These are phyloP conservation scores for Dissoconium aciculare DNA, from an alignment of 2,329 filamentous ascomycete genomes.

Conservation along the genomic window DNA sequence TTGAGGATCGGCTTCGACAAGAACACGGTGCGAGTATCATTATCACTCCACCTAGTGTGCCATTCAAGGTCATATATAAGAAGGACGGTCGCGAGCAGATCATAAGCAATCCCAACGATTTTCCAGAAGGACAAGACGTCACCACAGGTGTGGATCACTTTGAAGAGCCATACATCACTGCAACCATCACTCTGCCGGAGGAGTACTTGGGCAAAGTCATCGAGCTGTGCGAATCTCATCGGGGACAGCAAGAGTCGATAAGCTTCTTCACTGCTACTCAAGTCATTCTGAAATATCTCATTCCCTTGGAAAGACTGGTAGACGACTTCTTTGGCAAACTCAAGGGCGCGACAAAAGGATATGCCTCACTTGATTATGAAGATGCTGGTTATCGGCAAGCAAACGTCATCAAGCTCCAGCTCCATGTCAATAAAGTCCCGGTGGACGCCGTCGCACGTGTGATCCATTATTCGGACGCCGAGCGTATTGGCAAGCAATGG, in stretches of 20 bases:
- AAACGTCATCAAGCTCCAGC: constrained; percentile 72
- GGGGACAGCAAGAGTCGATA: constrained; percentile 72
- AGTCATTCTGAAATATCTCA: constrained; percentile 83
- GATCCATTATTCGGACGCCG: constrained; percentile 66
- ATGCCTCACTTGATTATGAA: constrained; percentile 92
- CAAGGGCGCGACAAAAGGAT: constrained; percentile 86
- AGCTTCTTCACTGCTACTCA: constrained; percentile 86
- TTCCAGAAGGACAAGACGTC: constrained; percentile 56
- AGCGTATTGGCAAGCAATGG: constrained; percentile 71
- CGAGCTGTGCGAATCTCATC: constrained; percentile 79
- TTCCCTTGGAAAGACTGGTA: constrained; percentile 78
- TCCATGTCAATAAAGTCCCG: constrained; percentile 82
- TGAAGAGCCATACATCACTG: constrained; percentile 60
- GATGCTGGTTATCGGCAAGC: constrained; percentile 75
- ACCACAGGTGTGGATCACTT: constrained; percentile 44
- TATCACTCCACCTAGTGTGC: constrained; percentile 89
- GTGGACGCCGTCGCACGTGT: constrained; percentile 92
- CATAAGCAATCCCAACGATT: constrained; percentile 74
- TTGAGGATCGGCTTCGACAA: constrained; percentile 84
- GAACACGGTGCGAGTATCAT: constrained; percentile 93
- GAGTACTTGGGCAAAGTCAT: constrained; percentile 91
- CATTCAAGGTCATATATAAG: constrained; percentile 67
- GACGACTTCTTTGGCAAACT: constrained; percentile 96
- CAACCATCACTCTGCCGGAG: constrained; percentile 80
- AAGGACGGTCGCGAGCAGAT: constrained; percentile 61